These are phyloP conservation scores for Fusarium poae DNA, from an alignment of 2,329 filamentous ascomycete species.

Conservation along the genomic window DNA sequence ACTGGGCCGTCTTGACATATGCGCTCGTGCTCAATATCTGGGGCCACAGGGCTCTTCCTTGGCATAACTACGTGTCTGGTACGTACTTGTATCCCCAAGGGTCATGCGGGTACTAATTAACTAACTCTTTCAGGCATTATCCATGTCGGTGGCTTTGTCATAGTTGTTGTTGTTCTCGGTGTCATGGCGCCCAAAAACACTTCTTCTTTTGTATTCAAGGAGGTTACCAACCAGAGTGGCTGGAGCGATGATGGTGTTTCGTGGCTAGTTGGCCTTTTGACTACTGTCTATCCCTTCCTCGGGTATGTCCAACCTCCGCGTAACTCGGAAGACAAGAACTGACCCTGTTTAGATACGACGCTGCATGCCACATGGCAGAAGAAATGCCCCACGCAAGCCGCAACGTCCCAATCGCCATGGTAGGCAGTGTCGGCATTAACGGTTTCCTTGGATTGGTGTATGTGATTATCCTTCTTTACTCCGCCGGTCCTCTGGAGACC, in stretches of 20 bases:
- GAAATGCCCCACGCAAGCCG: conserved; percentile 53
- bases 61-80: conserved; percentile 51
- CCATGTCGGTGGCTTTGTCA: conserved; percentile 49
- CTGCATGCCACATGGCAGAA: conserved; percentile 53
- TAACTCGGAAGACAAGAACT: not conserved
- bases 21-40: conserved; percentile 58
- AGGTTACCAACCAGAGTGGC: conserved; percentile 52
- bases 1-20: conserved; percentile 59
- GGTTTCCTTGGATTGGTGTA: conserved; percentile 61
- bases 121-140: conserved; percentile 36
- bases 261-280: conserved; percentile 53
- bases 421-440: conserved; percentile 56
- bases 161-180: conserved; percentile 48
- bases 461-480: conserved; percentile 59
- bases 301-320: conserved; percentile 41
- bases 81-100: accelerated
- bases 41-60: conserved; percentile 55
- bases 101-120: not conserved
- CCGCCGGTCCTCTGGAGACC: conserved; percentile 54
- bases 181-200: conserved; percentile 52
- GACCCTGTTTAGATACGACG: conserved; percentile 49
- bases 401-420: conserved; percentile 53
- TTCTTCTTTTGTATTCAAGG: conserved; percentile 50
- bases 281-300: conserved; percentile 52
- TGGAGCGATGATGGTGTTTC: conserved; percentile 52